A percentile compares a stretch with the other conserved stretches of the same genome.
Evolutionary conservation across 2,329 filamentous ascomycete species (phyloP).

Genomic region (Neofusicoccum cordaticola): DNA sequence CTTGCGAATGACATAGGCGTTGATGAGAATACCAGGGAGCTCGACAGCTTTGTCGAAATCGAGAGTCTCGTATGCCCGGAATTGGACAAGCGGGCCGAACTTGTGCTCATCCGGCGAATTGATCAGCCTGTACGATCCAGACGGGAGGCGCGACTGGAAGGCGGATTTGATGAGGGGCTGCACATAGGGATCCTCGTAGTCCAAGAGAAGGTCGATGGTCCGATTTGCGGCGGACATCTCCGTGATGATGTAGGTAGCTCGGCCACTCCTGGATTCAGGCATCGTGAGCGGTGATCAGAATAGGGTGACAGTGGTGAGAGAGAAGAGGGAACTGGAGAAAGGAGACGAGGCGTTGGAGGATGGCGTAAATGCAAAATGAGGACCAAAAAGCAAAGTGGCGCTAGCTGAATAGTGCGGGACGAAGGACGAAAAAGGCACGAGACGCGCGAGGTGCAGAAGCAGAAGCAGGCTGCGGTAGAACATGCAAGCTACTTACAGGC

Average conservation of each 20-base stretch:
- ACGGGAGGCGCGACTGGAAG: slow-evolving; percentile 61
- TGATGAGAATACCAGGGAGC: slow-evolving; percentile 65
- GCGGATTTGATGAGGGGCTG: slow-evolving; percentile 78
- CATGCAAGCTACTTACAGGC: not conserved
- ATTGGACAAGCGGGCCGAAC: slow-evolving; percentile 65
- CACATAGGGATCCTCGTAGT: slow-evolving; percentile 87
- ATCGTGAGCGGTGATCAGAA: not conserved
- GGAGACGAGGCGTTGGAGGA: not conserved
- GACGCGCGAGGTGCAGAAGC: not conserved
- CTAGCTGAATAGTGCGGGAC: not conserved
- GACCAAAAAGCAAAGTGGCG: not conserved
- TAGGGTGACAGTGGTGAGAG: not conserved
- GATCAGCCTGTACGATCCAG: slow-evolving; percentile 55
- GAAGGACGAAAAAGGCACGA: not conserved
- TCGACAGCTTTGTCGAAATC: slow-evolving; percentile 74
- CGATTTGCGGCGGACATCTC: slow-evolving; percentile 1
- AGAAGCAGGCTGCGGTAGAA: not conserved
- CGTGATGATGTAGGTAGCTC: slow-evolving; percentile 3
- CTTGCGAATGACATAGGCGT: slow-evolving; percentile 94
- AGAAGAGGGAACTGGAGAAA: not conserved
- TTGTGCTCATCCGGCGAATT: slow-evolving; percentile 46
- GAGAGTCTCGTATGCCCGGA: slow-evolving; percentile 80
- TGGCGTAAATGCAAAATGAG: not conserved
- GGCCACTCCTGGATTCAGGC: not conserved
- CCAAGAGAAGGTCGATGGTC: slow-evolving; percentile 65